Percentiles rank a stretch among this genome's conserved stretches.
Conservation (phyloP, 192 early-diverging fungal genomes). For the Podila clonocystis region DNA sequence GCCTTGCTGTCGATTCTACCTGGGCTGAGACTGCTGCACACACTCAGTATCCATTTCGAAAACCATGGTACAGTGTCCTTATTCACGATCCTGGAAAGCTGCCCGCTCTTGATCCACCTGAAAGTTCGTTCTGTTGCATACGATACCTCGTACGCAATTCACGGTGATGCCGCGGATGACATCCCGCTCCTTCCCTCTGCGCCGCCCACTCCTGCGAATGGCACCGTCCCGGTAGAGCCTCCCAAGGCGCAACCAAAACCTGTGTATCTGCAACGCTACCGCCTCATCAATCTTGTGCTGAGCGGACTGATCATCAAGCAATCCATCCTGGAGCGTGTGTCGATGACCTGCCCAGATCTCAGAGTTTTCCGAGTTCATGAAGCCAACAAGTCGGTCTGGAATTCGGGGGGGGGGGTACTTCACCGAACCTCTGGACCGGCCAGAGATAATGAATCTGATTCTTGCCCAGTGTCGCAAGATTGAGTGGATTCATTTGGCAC, state of each 20-base stretch:
- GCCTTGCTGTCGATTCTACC: background rate
- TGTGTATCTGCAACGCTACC: conserved; percentile 10
- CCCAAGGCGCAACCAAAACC: conserved; percentile 15
- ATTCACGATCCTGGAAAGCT: conserved; percentile 4
- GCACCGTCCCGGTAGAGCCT: conserved; percentile 15
- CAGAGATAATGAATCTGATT: background rate
- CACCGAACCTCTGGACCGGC: background rate
- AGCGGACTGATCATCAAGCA: background rate
- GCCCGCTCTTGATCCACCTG: background rate
- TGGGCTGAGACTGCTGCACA: background rate
- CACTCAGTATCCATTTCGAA: background rate
- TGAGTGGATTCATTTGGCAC: background rate
- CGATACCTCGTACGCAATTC: no score
- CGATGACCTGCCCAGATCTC: conserved; percentile 25
- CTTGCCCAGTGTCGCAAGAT: background rate
- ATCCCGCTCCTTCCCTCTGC: background rate
- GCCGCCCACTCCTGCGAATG: background rate
- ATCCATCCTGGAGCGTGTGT: conserved; percentile 18
- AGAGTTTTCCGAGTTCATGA: conserved; percentile 5
- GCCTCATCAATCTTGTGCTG: conserved; percentile 11
- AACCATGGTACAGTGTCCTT: background rate
- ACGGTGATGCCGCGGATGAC: background rate
- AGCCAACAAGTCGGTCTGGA: background rate
- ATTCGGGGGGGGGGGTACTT: no score
- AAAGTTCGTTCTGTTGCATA: background rate